phyloP scores from a whole-genome alignment of 495 filamentous ascomycete genomes.

The Annulohypoxylon moriforme region DNA sequence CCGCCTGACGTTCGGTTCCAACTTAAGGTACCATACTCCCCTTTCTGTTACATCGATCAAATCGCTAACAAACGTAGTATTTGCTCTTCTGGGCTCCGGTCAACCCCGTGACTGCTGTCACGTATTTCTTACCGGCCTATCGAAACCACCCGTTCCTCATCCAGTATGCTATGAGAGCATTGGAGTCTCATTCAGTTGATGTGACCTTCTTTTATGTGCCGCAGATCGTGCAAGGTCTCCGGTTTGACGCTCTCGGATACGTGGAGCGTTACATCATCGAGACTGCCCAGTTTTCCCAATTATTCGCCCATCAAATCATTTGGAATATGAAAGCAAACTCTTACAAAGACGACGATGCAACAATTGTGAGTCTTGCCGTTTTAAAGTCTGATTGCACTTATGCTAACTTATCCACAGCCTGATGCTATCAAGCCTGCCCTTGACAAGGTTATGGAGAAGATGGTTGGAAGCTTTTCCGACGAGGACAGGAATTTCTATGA shows the following conservation, averaged over 20 bases:
- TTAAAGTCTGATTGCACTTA: not conserved
- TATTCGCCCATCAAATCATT: constrained; percentile 99
- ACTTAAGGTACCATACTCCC: constrained; percentile 73
- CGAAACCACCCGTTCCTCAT: constrained; percentile 94
- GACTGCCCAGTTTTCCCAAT: constrained; percentile 92
- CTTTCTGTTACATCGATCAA: not conserved
- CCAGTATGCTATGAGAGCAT: constrained; percentile 95
- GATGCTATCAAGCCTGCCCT: constrained; percentile 93
- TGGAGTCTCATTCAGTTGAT: constrained; percentile 93
- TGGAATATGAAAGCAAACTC: constrained; percentile 99
- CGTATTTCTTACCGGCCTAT: constrained; percentile 92
- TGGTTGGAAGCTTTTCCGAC: constrained; percentile 82
- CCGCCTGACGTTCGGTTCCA: constrained; percentile 84
- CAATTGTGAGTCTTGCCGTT: constrained; percentile 70
- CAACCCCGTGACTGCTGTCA: constrained; percentile 91
- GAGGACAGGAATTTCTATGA: constrained; percentile 89
- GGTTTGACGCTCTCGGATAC: constrained; percentile 93
- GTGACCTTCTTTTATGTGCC: constrained; percentile 99
- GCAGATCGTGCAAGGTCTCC: constrained; percentile 95
- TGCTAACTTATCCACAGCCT: constrained; percentile 68
- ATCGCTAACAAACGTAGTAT: constrained; percentile 70
- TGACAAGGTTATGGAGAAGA: constrained; percentile 85
- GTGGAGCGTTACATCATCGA: constrained; percentile 97
- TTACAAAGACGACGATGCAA: constrained; percentile 95
- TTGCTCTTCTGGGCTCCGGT: constrained; percentile 94